phyloP scores from a whole-genome alignment of 2,329 filamentous ascomycete genomes.

The Fusarium sublunatum region DNA sequence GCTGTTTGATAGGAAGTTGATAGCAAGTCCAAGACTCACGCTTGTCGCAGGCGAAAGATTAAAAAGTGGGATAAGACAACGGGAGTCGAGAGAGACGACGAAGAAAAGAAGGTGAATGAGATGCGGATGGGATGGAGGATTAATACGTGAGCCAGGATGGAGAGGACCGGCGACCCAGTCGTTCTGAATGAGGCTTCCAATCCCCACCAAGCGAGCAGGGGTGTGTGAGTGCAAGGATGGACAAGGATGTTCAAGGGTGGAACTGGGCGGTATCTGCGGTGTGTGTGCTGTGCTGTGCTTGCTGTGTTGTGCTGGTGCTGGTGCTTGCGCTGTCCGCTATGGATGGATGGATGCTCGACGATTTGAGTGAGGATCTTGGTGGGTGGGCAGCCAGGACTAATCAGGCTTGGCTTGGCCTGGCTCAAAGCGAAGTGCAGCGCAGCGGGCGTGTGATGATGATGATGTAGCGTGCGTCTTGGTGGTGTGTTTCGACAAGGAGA shows the following conservation, averaged over 20 bases:
- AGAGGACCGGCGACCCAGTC: conserved; percentile 43
- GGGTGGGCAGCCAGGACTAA: conserved; percentile 32
- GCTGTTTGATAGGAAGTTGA: conserved; percentile 15
- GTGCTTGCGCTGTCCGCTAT: too few relatives aligned
- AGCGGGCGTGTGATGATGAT: conserved; percentile 34
- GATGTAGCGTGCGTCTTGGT: conserved; percentile 34
- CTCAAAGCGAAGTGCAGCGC: conserved; percentile 28
- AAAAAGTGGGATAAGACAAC: conserved; percentile 35
- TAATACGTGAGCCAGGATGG: conserved; percentile 47
- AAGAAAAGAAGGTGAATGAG: conserved; percentile 35
- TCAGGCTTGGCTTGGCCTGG: conserved; percentile 36
- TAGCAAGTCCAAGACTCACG: conserved; percentile 20
- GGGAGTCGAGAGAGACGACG: conserved; percentile 42
- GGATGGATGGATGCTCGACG: conserved; percentile 4
- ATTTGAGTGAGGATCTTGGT: conserved; percentile 24
- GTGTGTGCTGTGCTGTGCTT: conserved; percentile 10
- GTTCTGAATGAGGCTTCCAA: conserved; percentile 47
- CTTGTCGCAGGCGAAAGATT: conserved; percentile 33
- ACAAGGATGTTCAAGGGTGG: conserved; percentile 37
- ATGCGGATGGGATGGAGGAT: conserved; percentile 44
- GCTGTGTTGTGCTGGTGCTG: background rate
- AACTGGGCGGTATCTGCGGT: conserved; percentile 38
- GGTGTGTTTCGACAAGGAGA: conserved; percentile 37
- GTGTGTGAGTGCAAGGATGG: conserved; percentile 22
- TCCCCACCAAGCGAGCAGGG: conserved; percentile 38